Evolutionary conservation across 2,329 filamentous ascomycete genomes (phyloP).

Genomic region (Aureobasidium uvarum): DNA sequence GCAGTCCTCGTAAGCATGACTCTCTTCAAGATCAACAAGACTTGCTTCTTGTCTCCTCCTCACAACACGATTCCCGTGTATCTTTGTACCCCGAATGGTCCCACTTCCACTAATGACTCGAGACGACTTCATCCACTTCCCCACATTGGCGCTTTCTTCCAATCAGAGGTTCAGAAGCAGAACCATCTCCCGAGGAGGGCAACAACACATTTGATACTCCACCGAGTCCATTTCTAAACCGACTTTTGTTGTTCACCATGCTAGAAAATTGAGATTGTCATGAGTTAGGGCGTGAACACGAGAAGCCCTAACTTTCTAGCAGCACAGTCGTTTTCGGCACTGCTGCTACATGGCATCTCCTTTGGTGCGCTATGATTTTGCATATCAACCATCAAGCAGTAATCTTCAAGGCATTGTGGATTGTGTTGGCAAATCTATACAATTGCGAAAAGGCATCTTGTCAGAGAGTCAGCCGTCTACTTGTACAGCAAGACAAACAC

Average conservation of each 20-base stretch:
- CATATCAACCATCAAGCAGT: too few relatives aligned
- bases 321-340: too few relatives aligned
- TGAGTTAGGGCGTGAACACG: neutral
- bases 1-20: neutral
- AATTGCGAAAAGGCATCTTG: too few relatives aligned
- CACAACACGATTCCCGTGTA: neutral
- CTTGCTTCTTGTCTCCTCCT: neutral
- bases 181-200: neutral
- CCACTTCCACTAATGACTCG: slow-evolving; percentile 4
- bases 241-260: neutral
- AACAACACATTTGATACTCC: neutral
- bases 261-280: neutral
- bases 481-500: too few relatives aligned
- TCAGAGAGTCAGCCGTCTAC: too few relatives aligned
- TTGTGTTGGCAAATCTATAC: too few relatives aligned
- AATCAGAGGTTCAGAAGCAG: neutral
- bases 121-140: neutral
- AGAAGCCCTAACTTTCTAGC: neutral
- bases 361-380: too few relatives aligned
- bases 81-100: neutral
- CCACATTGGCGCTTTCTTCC: neutral
- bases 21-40: neutral
- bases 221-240: neutral
- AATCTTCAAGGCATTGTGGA: too few relatives aligned
- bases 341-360: too few relatives aligned